phyloP scores from a whole-genome alignment of 139 green algal species.

The Tetratostichococcus sp. region DNA sequence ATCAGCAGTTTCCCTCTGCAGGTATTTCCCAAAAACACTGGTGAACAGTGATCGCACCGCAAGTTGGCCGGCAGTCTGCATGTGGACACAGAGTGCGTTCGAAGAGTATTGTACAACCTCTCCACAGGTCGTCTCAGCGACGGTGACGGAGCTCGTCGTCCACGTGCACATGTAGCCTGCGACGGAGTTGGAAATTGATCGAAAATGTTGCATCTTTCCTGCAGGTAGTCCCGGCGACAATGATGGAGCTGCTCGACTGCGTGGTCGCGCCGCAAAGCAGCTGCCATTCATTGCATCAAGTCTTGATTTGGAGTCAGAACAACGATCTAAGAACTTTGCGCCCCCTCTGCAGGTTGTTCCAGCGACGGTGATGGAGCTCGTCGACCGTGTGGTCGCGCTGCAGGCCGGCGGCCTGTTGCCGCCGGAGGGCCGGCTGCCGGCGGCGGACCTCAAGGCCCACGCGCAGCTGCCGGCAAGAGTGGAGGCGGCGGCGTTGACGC shows the following conservation, averaged over 20 bases:
- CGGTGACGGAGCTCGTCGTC: conserved; percentile 3
- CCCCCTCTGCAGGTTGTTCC: conserved; percentile 2
- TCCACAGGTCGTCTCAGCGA: background rate
- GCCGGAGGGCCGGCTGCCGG: background rate
- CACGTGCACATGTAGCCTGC: too few species aligned
- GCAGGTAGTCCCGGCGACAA: background rate
- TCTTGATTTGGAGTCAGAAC: too few species aligned
- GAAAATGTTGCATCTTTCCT: background rate
- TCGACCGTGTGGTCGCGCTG: conserved; percentile 8
- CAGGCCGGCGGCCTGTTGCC: background rate
- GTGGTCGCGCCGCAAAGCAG: too few species aligned
- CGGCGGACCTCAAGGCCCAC: background rate
- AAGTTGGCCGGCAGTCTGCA: too few species aligned
- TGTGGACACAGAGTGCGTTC: too few species aligned
- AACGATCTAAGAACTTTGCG: too few species aligned
- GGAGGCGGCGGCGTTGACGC: background rate
- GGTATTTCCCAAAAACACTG: background rate
- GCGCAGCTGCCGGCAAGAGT: conserved; percentile 1
- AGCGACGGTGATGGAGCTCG: background rate
- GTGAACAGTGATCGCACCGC: too few species aligned
- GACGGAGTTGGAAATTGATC: too few species aligned
- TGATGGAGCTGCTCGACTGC: too few species aligned
- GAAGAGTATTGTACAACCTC: too few species aligned
- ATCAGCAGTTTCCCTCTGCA: too few species aligned
- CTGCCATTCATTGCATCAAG: too few species aligned